These are phyloP conservation scores for Exsudoporus frostii DNA, from an alignment of 768 basidiomycete species.

Conservation along the genomic window DNA sequence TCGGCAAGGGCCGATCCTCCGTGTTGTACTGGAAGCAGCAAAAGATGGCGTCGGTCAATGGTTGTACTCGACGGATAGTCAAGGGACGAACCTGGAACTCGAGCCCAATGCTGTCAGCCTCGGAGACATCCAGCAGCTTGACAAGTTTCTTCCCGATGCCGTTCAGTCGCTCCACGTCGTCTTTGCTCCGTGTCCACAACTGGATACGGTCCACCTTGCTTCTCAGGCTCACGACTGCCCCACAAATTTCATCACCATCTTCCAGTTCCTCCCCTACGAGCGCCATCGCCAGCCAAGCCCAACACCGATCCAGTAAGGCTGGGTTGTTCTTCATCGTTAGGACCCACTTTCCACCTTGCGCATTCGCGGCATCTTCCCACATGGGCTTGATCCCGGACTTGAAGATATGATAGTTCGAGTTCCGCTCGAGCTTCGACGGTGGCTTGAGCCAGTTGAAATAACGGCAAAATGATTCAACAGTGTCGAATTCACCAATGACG, in stretches of 20 bases:
- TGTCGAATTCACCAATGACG: constrained; percentile 85
- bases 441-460: constrained; percentile 95
- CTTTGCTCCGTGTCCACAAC: constrained; percentile 84
- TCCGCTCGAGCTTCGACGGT: constrained; percentile 82
- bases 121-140: constrained; percentile 78
- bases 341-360: constrained; percentile 93
- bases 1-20: constrained; percentile 78
- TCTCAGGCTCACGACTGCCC: constrained; percentile 82
- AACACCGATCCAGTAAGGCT: constrained; percentile 76
- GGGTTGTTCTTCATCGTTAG: constrained; percentile 88
- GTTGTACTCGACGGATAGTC: not conserved
- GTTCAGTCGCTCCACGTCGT: constrained; percentile 83
- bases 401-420: constrained; percentile 95
- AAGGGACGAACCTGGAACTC: constrained; percentile 75
- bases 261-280: constrained; percentile 69
- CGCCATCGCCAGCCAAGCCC: constrained; percentile 89
- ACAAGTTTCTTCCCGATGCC: constrained; percentile 79
- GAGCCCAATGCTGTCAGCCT: constrained; percentile 79
- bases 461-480: constrained; percentile 86
- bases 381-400: constrained; percentile 93
- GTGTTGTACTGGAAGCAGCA: constrained; percentile 62
- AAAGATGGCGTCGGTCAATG: not conserved
- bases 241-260: constrained; percentile 72
- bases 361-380: constrained; percentile 96
- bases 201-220: constrained; percentile 90